Base-by-base conservation (phyloP, 768 basidiomycete species). In the Flagelloscypha sp. region DNA sequence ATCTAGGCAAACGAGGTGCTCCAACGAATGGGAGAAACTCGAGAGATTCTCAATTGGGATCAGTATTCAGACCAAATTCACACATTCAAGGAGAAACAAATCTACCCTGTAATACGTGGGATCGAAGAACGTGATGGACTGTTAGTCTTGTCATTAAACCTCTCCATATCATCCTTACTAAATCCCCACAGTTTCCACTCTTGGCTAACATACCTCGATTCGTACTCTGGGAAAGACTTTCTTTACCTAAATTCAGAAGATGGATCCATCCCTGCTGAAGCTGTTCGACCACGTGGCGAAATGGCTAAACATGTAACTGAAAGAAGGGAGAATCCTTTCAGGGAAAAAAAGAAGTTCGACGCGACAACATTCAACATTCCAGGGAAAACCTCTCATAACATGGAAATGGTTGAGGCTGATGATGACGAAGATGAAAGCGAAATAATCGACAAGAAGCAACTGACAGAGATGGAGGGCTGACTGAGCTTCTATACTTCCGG, bases 91-190 rank as follows among this genome's bases (percentile, higher is more conserved):
- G 66, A 84, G 49, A 68, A 70, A 47, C 73, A 74, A 44, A 94
- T 99, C 21, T 97, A 97, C 49, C 69, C 82, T 44, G 75, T 76
- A 43, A 85, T 98, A 82, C 74, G 90, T 30, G 62, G 69, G 41
- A 79, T 89, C 18, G 95, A 99, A 57, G 79, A 86, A 42, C 70
- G 67, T 12, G 66, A 73, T 46, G 84, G 79, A 38, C 59, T 86
- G 87, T 90, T 48, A 42, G 90, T 71, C 24, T 21, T 24, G 28
- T 19, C n/a, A 7, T 16, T 44, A 13, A 30, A 8, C 7, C 18
- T 32, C n/a, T 35, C 9, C 30, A 16, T 28, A 5, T 11, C 13
- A 15, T 22, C 24, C 16, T 34, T 29, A 16, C 30, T 17, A 27
- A 29, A 24, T 40, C 23, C n/a, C n/a, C 13, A 23, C 46, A 89